Base-by-base conservation (phyloP, 345 rosid species). In the Erodium maritimum region DNA sequence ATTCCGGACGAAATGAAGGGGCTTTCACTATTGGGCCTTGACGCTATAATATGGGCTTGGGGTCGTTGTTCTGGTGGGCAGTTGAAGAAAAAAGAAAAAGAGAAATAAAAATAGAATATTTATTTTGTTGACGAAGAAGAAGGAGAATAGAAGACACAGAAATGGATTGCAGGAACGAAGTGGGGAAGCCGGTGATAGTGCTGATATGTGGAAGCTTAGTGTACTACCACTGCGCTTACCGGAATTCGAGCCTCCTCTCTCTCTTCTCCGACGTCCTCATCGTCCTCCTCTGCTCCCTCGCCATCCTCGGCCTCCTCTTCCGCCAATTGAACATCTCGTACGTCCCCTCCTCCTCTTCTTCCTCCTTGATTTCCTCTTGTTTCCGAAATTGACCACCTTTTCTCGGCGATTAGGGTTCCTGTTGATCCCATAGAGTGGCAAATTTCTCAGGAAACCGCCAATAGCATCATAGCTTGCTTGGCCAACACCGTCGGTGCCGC, bases 351-450 rank as follows among this genome's bases (percentile, higher is more conserved):
- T 33, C 19, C 22, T 57, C 56, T 50, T 54, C 52, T 52, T 6
- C 42, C 1, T 50, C 9, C n/a, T n/a, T 17, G 5, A 14, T 4
- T 23, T 54, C 20, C 50, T 55, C n/a, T n/a, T 18, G 25, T 61
- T 21, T 16, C 25, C 17, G 1, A 50, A 34, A n/a, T 4, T 14
- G 22, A 45, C 13, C 5, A 0, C 17, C 23, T 42, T 24, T 8
- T 58, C 16, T 52, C 16, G 18, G 1, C 46, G 19, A 25, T 0
- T 29, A 67, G 98, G 71, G 87, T 84, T 19, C 98, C 98, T 1
- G 96, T 88, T 54, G 98, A 88, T 76, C 98, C 98, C 2, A 80
- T 88, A 29, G 98, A 88, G 77, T 88, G 96, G 98, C 96, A 91
- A 78, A 84, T 91, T 52, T 91, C 96, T 22, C 96, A 86, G 74